These are phyloP conservation scores for Osmanthus fragrans DNA, from an alignment of 257 asterid genomes.

Conservation along the genomic window DNA sequence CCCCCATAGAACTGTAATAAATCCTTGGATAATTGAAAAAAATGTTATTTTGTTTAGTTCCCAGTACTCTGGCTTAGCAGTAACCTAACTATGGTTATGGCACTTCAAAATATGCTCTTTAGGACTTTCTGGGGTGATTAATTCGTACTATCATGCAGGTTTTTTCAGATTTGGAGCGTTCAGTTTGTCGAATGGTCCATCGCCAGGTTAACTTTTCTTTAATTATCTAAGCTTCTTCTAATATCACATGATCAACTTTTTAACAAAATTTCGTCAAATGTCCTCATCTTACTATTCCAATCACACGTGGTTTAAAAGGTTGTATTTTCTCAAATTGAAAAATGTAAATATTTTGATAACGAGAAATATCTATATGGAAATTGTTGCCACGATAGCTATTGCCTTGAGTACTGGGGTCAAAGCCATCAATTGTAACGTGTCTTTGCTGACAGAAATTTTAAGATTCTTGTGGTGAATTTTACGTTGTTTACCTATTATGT, in stretches of 20 bases:
- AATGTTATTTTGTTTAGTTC: not conserved
- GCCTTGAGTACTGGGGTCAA: conserved; percentile 3
- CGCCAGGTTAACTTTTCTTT: conserved; percentile 67
- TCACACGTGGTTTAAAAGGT: conserved; percentile 9
- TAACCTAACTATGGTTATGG: not conserved
- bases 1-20: not conserved
- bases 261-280: conserved; percentile 10
- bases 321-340: not conserved
- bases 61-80: conserved; percentile 9
- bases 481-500: not conserved
- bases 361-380: not conserved
- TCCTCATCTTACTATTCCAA: conserved; percentile 9
- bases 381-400: not conserved
- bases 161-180: conserved; percentile 98
- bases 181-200: conserved; percentile 98
- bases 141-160: conserved; percentile 47
- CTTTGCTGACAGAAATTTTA: conserved; percentile 18
- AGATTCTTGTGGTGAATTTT: conserved; percentile 10
- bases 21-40: not conserved
- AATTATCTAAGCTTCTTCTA: conserved; percentile 11
- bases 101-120: conserved; percentile 6
- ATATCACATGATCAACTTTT: conserved; percentile 3
- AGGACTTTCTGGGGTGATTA: not conserved
- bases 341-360: not conserved
- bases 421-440: not conserved